Percentiles rank a stretch among this genome's conserved stretches.
phyloP scores from a whole-genome alignment of 148 eudicot species.

The Vaccinium corymbosum region DNA sequence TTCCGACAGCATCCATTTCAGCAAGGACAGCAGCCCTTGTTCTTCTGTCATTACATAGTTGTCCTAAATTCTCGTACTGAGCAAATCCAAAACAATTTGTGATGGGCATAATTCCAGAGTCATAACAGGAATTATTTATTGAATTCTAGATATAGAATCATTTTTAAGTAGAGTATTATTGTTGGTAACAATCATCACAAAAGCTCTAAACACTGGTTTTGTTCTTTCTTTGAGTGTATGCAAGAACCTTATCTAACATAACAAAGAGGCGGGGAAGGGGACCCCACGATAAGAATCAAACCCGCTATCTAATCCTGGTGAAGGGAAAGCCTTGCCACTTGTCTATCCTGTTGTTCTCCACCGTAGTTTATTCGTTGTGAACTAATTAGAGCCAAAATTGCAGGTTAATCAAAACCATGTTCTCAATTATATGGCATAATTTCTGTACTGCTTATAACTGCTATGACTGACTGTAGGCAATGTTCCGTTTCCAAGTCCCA shows the following conservation, averaged over 20 bases:
- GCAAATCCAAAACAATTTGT: neutral
- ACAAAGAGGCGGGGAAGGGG: too few species aligned
- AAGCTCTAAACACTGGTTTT: neutral
- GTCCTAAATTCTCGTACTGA: constrained; percentile 66
- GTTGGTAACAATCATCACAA: neutral
- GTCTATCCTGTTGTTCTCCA: neutral
- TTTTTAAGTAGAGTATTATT: neutral
- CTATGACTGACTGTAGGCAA: neutral
- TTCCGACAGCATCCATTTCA: constrained; percentile 78
- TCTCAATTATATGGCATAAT: neutral
- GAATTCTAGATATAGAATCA: neutral
- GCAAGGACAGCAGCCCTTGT: constrained; percentile 74
- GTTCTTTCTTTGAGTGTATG: neutral
- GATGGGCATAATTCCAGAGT: neutral
- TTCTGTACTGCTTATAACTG: neutral
- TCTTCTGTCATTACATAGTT: constrained; percentile 69
- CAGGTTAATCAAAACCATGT: neutral
- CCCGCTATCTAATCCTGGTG: neutral
- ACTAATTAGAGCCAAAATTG: neutral
- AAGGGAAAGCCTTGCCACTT: neutral
- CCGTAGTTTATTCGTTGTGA: neutral
- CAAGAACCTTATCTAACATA: neutral
- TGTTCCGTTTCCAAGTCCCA: neutral
- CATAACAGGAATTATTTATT: neutral
- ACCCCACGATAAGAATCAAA: neutral